A percentile compares a stretch with the other conserved stretches of the same genome.
These are phyloP conservation scores for Corymbia maculata DNA, from an alignment of 345 rosid species.

Conservation along the genomic window DNA sequence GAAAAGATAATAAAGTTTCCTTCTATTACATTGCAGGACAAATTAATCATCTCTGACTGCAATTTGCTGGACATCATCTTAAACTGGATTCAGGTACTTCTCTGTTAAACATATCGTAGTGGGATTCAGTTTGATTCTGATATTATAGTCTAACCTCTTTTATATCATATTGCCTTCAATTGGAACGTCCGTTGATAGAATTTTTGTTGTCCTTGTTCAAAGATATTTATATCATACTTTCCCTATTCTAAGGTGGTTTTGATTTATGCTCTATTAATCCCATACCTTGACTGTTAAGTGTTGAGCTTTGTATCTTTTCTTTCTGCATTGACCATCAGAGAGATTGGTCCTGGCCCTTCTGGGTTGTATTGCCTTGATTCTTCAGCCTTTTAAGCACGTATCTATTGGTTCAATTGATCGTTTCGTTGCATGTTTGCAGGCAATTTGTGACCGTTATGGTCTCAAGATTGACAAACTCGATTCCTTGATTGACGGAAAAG, in stretches of 20 bases:
- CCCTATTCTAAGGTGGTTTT: neutral
- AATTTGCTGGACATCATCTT: conserved; percentile 55
- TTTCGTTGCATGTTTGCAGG: conserved; percentile 41
- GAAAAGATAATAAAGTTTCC: neutral
- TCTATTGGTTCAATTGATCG: neutral
- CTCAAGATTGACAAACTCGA: conserved; percentile 33
- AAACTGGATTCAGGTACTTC: conserved; percentile 74
- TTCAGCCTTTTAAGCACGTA: neutral
- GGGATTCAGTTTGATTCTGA: neutral
- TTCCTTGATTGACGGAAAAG: conserved; percentile 78
- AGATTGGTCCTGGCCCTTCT: neutral
- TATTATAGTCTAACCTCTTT: neutral
- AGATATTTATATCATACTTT: neutral
- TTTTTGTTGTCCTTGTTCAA: neutral
- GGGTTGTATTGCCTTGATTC: neutral
- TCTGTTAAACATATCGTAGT: neutral
- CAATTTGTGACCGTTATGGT: conserved; percentile 52
- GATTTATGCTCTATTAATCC: neutral
- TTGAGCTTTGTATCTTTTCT: neutral
- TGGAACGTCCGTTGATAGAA: neutral
- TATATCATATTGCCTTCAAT: neutral
- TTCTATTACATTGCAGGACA: conserved; percentile 18
- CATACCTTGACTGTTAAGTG: neutral
- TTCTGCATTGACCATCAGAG: neutral
- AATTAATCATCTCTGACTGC: conserved; percentile 6